Evolutionary conservation across 2,329 filamentous ascomycete genomes (phyloP).

Genomic region (Arthrobotrys megalospora): DNA sequence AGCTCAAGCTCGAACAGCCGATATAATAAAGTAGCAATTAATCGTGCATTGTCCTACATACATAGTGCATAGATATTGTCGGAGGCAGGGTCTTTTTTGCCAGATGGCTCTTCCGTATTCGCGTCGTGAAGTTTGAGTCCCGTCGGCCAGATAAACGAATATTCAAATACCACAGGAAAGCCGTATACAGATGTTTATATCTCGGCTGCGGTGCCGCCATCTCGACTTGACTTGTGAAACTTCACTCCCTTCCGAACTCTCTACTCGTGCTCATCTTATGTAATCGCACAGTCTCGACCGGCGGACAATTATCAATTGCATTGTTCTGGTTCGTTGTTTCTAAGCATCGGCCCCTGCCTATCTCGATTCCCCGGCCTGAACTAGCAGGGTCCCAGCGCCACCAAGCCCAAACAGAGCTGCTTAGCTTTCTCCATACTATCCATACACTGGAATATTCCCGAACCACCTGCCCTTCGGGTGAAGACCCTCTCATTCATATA

Average conservation of each 20-base stretch:
- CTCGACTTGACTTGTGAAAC: constrained; percentile 6
- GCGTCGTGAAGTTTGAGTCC: not conserved
- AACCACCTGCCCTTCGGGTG: constrained; percentile 56
- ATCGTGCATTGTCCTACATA: constrained; percentile 16
- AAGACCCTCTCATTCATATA: constrained; percentile 37
- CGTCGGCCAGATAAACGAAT: not conserved
- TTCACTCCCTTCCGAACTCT: not conserved
- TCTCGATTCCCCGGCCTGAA: constrained; percentile 35
- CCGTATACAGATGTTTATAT: not conserved
- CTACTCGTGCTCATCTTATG: constrained; percentile 26
- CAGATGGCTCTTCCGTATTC: not conserved
- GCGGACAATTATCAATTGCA: constrained; percentile 55
- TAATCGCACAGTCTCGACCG: constrained; percentile 45
- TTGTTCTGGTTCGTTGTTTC: constrained; percentile 42
- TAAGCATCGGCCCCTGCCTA: constrained; percentile 41
- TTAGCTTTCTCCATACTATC: constrained; percentile 20
- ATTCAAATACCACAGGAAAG: not conserved
- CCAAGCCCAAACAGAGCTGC: constrained; percentile 25
- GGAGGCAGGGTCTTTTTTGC: constrained; percentile 11
- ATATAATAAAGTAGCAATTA: constrained; percentile 14
- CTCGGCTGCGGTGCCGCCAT: not conserved
- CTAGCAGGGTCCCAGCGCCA: constrained; percentile 40
- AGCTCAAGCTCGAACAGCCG: constrained; percentile 22
- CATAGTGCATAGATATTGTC: not conserved
- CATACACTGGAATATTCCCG: constrained; percentile 56